Evolutionary conservation across 2,329 filamentous ascomycete genomes (phyloP), one percentile per base, ranked within the genome.

Genomic region (Cucurbitaria berberidis): DNA sequence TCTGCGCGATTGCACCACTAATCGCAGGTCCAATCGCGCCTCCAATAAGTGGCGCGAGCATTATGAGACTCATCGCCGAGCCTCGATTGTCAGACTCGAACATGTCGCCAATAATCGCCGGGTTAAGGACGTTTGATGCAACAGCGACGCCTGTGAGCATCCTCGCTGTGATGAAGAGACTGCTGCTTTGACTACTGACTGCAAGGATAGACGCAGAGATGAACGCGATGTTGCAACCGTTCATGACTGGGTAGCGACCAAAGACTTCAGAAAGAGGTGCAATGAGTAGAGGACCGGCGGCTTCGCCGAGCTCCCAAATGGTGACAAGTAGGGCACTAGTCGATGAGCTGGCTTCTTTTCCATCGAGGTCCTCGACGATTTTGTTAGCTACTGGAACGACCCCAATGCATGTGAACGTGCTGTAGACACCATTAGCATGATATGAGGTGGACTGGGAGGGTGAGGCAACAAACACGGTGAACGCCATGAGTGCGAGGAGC

Each of bases 71-170:
- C 80, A 88, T 84, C 7, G 85, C 81, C 0, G 79, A 78, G 21
- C 85, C 86, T 15, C 85, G 77, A 66, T 83, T 75, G 49, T 87
- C 85, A 0, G 80, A 74, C 1, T 75, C 70, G 64, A 87, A 87
- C 57, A 88, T 82, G 66, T 88, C 86, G 21, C 85, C 86, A 16
- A 88, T 80, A 46, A 88, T 84, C 21, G 85, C 83, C 0, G 86
- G 86, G 57, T 82, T 85, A 16, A 89, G 76, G 8, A 87, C 85
- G 57, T 86, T 78, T 3, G 76, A 74, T 18, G 77, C 74, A 5
- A 81, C 78, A 36, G 76, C 72, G 27, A 76, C 59, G 35, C 77
- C 76, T 38, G 79, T 78, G 53, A 82, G 71, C 59, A 76, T 77
- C 34, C 79, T 62, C 0, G 76, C 73, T 8, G 69, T 68, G 44